phyloP scores from a whole-genome alignment of 2,329 filamentous ascomycete genomes.

The Fusarium sp. region DNA sequence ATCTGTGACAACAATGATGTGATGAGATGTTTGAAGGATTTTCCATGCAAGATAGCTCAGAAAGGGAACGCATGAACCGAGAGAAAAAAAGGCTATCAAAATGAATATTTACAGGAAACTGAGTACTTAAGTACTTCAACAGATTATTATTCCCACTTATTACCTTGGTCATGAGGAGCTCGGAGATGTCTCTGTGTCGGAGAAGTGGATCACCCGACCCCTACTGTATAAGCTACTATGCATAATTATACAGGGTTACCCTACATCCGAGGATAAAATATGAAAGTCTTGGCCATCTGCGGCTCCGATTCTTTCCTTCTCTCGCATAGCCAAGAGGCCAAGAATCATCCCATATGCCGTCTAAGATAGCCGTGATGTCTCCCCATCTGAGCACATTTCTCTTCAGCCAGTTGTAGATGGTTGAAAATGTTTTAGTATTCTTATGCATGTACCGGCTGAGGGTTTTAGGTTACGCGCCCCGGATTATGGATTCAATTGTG shows the following conservation, averaged over 20 bases:
- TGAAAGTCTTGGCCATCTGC: background rate
- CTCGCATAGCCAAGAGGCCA: background rate
- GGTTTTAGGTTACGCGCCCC: background rate
- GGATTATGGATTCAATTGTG: fast-evolving
- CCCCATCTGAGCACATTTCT: background rate
- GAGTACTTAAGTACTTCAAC: background rate
- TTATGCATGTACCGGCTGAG: background rate
- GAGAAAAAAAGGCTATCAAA: background rate
- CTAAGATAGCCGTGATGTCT: background rate
- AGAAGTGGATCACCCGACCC: background rate
- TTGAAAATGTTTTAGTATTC: background rate
- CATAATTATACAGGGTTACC: background rate
- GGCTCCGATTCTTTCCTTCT: slow-evolving; percentile 1
- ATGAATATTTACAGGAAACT: background rate
- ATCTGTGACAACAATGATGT: background rate
- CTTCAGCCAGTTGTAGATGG: too few species aligned
- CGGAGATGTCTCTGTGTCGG: background rate
- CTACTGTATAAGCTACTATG: background rate
- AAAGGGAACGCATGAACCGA: background rate
- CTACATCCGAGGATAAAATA: background rate
- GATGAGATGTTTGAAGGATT: background rate
- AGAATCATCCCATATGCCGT: background rate
- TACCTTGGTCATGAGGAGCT: background rate
- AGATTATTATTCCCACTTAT: background rate
- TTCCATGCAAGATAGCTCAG: background rate